phyloP scores from a whole-genome alignment of 139 green algal species.

The Spirogloea muscicola region DNA sequence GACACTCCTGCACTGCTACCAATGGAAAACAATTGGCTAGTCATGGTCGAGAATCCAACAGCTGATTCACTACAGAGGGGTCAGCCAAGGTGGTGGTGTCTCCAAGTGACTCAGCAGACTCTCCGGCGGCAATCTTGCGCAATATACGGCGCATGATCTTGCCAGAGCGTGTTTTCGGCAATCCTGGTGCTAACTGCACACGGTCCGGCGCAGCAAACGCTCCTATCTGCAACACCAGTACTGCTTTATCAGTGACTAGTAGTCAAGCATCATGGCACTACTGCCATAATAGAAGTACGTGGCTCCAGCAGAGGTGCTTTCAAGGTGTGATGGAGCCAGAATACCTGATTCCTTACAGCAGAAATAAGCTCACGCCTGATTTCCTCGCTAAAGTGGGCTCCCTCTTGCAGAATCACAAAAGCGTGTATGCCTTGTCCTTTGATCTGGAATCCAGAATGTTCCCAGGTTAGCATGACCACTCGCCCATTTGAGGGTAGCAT shows the following conservation, averaged over 20 bases:
- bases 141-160: conserved; percentile 88
- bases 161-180: conserved; percentile 60
- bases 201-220: conserved; percentile 85
- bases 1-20: too few relatives aligned
- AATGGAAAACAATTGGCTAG: too few relatives aligned
- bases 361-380: conserved; percentile 65
- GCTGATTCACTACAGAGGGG: conserved; percentile 67
- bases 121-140: conserved; percentile 63
- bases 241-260: too few relatives aligned
- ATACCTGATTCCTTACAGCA: too few relatives aligned
- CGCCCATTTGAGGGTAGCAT: too few relatives aligned
- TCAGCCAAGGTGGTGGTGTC: conserved; percentile 60
- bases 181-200: conserved; percentile 77
- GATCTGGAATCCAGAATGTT: conserved; percentile 34
- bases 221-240: conserved; percentile 53
- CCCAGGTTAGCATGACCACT: too few relatives aligned
- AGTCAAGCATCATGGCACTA: too few relatives aligned
- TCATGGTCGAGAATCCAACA: too few relatives aligned
- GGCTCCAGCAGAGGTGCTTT: too few relatives aligned
- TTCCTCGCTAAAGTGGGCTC: conserved; percentile 18
- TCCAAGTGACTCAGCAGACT: conserved; percentile 30
- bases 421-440: conserved; percentile 53
- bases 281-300: too few relatives aligned
- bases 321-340: too few relatives aligned
- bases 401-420: conserved; percentile 44